Conservation (phyloP, 106 monocot genomes). For the Dendrobium catenatum region DNA sequence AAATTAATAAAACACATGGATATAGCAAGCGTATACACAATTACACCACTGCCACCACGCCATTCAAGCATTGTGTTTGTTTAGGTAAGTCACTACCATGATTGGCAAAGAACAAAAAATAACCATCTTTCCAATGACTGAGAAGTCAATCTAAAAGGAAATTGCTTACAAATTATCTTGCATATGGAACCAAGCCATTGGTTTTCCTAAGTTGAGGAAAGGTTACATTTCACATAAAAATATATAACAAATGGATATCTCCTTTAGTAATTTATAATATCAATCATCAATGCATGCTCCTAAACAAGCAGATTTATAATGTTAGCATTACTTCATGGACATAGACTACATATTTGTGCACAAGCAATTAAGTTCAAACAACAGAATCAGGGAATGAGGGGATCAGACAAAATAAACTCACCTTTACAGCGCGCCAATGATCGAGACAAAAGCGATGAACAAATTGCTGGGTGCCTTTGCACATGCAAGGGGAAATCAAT, state of each 20-base stretch:
- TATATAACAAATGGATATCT: background rate
- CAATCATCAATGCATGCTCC: background rate
- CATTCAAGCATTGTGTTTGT: background rate
- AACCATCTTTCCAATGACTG: background rate
- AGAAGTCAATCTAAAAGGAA: background rate
- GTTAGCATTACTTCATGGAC: background rate
- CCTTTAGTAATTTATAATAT: background rate
- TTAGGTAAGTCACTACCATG: background rate
- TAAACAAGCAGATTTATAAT: background rate
- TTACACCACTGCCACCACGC: background rate
- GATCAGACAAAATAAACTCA: constrained; percentile 8
- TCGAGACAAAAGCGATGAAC: constrained; percentile 98
- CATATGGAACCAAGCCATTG: background rate
- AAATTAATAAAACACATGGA: background rate
- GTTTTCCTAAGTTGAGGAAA: background rate
- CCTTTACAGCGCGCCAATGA: constrained; percentile 98
- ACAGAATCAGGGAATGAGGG: background rate
- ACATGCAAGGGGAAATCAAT: constrained; percentile 98
- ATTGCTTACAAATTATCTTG: background rate
- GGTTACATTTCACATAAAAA: background rate
- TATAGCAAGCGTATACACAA: background rate
- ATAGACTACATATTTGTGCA: background rate
- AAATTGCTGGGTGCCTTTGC: constrained; percentile 97
- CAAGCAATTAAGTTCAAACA: background rate
- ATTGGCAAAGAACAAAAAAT: background rate